These are phyloP conservation scores for Heliosperma pusillum DNA, from an alignment of 148 eudicot genomes.

Conservation along the genomic window DNA sequence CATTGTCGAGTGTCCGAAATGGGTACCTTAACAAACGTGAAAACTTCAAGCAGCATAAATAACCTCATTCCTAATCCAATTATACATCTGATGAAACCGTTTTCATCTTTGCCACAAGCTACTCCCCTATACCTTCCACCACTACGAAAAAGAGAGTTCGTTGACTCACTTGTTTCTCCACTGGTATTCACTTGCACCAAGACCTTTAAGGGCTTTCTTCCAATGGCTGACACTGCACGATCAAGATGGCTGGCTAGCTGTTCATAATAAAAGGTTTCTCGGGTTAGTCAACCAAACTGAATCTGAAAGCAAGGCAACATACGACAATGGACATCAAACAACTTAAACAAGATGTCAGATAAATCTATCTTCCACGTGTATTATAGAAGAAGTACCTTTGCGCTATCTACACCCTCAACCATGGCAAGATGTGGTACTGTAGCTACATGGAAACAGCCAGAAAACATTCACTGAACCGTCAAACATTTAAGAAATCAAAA, in stretches of 20 bases:
- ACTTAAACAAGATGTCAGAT: slow-evolving; percentile 5
- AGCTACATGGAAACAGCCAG: slow-evolving; percentile 48
- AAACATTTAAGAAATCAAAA: not conserved
- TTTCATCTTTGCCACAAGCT: too few species aligned
- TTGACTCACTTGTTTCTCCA: slow-evolving; percentile 80
- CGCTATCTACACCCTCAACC: slow-evolving; percentile 87
- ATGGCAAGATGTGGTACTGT: slow-evolving; percentile 83
- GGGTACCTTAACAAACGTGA: too few species aligned
- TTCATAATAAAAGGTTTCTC: slow-evolving; percentile 5
- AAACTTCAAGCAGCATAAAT: not conserved
- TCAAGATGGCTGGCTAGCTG: slow-evolving; percentile 91
- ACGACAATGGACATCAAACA: not conserved
- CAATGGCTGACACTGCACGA: slow-evolving; percentile 65
- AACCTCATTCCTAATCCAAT: not conserved
- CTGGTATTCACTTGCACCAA: slow-evolving; percentile 96
- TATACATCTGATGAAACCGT: not conserved
- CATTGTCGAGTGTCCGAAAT: too few species aligned
- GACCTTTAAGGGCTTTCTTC: slow-evolving; percentile 78
- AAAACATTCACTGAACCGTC: not conserved
- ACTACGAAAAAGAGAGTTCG: too few species aligned
- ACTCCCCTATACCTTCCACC: too few species aligned
- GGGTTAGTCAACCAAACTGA: not conserved
- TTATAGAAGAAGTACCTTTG: slow-evolving; percentile 50
- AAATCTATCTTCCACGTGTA: not conserved
- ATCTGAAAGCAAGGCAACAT: not conserved